Base-by-base conservation (phyloP, 768 basidiomycete species). In the Lactifluus hygrophoroides region DNA sequence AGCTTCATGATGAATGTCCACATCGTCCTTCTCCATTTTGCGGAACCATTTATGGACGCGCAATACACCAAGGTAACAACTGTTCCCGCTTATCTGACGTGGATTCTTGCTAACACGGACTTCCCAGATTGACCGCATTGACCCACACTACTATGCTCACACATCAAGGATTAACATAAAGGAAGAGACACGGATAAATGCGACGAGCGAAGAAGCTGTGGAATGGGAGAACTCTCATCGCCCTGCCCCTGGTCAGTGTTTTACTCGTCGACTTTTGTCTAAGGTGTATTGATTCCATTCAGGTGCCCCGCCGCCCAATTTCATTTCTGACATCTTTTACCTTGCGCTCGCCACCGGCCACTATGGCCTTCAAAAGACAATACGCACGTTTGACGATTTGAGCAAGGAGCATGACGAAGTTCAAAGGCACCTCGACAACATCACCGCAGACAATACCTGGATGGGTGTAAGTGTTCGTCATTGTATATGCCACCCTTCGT, bases 251-350 rank as follows among this genome's bases (percentile, higher is more conserved):
- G 80, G 85, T 83, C 60, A 10, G 67, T 58, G 27, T 42, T 14
- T 19, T 55, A 35, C 9, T 5, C 28, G 28, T 5, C 28, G 28
- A 23, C 21, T 6, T 54, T 35, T 50, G 8, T 10, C 13, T 43
- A 40, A 13, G 6, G 49, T n/a, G 19, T 46, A 43, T 45, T 66
- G 66, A 83, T 44, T 30, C 28, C 27, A 25, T 25, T 16, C 19
- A 62, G 63, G 60, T 27, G 84, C 79, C n/a, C 69, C 81, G 3
- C 69, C 84, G 5, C 84, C 89, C 2, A 96, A 96, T 69, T 99
- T 99, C 71, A 92, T 97, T 62, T 92, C 95, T 6, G 86, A 97
- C 44, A 83, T 96, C 19, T 98, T 97, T 75, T 97, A 90, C 74
- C 78, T 97, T 44, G 78, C 86, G 8, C 80, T 90, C 48, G 86